These are phyloP conservation scores for Pouteria campechiana DNA, from an alignment of 179 eudicot species.

Conservation along the genomic window DNA sequence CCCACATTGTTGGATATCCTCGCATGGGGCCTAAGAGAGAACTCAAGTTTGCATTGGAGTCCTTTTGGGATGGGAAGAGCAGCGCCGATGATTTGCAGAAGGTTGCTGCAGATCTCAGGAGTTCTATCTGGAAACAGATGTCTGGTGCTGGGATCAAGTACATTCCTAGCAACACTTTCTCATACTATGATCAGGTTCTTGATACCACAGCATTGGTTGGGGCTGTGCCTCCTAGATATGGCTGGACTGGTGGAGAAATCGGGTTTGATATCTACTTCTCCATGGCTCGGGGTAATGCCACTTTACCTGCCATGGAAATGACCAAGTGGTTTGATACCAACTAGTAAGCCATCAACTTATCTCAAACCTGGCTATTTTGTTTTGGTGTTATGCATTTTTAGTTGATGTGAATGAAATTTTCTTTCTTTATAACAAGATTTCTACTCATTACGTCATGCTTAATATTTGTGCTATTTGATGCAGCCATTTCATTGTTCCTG, in stretches of 20 bases:
- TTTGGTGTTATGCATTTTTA: background rate
- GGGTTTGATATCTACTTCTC: slow-evolving; percentile 67
- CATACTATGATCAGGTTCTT: slow-evolving; percentile 64
- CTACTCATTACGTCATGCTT: background rate
- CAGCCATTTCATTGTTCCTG: slow-evolving; percentile 86
- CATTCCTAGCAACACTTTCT: slow-evolving; percentile 74
- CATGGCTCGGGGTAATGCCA: slow-evolving; percentile 76
- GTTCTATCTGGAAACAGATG: slow-evolving; percentile 70
- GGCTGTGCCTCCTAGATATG: slow-evolving; percentile 65
- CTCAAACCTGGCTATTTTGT: background rate
- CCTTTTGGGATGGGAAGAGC: slow-evolving; percentile 72
- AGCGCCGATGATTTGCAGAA: slow-evolving; percentile 49
- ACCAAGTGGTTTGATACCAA: slow-evolving; percentile 89
- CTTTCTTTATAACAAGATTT: background rate
- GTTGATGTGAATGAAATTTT: background rate
- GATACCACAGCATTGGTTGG: slow-evolving; percentile 76
- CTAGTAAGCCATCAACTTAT: slow-evolving; percentile 36
- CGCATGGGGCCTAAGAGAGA: slow-evolving; percentile 85
- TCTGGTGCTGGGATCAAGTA: slow-evolving; percentile 57
- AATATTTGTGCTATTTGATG: slow-evolving; percentile 7
- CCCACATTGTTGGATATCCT: slow-evolving; percentile 77
- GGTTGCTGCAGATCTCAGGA: slow-evolving; percentile 42
- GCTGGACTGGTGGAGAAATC: slow-evolving; percentile 67
- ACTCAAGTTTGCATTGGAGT: slow-evolving; percentile 64
- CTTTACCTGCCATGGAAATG: slow-evolving; percentile 79